These are phyloP conservation scores for Backusella tuberculispora DNA, from an alignment of 192 early-diverging fungal genomes.

Conservation along the genomic window DNA sequence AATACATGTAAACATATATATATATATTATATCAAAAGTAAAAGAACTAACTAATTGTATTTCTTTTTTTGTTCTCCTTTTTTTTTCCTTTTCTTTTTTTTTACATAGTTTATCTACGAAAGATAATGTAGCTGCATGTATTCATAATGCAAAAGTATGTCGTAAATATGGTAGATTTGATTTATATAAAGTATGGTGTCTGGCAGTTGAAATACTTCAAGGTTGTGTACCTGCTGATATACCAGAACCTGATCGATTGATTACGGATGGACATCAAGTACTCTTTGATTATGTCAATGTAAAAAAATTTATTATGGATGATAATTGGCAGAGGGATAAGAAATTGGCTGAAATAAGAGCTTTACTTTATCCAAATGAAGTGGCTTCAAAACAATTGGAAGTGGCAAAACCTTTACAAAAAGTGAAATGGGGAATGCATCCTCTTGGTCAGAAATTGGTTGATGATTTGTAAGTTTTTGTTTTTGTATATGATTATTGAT, in stretches of 20 bases:
- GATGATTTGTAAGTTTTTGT: conserved; percentile 53
- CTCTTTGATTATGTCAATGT: conserved; percentile 30
- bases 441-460: conserved; percentile 57
- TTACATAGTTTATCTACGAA: conserved; percentile 58
- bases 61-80: too few species aligned
- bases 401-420: conserved; percentile 40
- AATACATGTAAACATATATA: conserved; percentile 57
- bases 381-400: conserved; percentile 23
- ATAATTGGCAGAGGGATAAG: conserved; percentile 19
- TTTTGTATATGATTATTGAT: background rate
- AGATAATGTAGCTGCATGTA: conserved; percentile 62
- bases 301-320: conserved; percentile 39
- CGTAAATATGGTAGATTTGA: conserved; percentile 53
- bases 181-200: conserved; percentile 66
- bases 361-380: conserved; percentile 18
- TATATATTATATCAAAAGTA: too few species aligned
- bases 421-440: conserved; percentile 66
- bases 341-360: background rate
- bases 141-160: conserved; percentile 62
- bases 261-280: conserved; percentile 1
- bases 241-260: conserved; percentile 13
- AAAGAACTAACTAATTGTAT: too few species aligned
- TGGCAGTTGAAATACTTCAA: conserved; percentile 62
- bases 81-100: conserved; percentile 24
- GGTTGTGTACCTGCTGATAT: conserved; percentile 50